Percentiles rank a stretch among this genome's conserved stretches.
These are phyloP conservation scores for Euphorbia schlechtendalii DNA, from an alignment of 441 rosid species.

Conservation along the genomic window DNA sequence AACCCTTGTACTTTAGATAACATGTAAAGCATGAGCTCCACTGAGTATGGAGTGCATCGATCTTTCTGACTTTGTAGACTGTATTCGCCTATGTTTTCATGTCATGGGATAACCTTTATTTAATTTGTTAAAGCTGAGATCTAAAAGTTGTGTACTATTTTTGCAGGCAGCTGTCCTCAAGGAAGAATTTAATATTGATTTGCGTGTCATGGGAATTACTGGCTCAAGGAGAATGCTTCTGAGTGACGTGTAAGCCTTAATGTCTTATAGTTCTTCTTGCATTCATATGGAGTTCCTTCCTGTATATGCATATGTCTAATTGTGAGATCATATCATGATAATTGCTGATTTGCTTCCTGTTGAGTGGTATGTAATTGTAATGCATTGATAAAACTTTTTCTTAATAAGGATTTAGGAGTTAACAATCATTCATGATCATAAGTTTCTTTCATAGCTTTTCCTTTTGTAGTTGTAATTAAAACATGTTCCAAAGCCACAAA, in stretches of 20 bases:
- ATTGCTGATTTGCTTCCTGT: conserved; percentile 1
- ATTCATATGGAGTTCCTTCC: conserved; percentile 1
- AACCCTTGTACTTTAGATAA: not conserved
- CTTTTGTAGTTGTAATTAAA: not conserved
- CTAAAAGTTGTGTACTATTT: conserved; percentile 5
- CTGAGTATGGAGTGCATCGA: not conserved
- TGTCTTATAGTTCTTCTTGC: too few relatives aligned
- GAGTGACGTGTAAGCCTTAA: conserved; percentile 90
- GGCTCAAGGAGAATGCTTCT: conserved; percentile 72
- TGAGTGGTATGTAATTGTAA: too few relatives aligned
- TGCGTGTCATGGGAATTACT: conserved; percentile 89
- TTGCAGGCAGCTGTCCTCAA: conserved; percentile 77
- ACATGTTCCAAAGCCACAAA: not conserved
- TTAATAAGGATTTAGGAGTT: not conserved
- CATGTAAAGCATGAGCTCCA: not conserved
- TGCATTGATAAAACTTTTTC: too few relatives aligned
- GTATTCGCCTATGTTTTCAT: not conserved
- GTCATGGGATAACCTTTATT: not conserved
- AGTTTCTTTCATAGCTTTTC: not conserved
- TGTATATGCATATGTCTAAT: not conserved
- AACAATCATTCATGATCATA: conserved; percentile 1
- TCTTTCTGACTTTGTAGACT: not conserved
- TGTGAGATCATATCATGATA: not conserved
- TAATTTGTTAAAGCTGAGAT: not conserved
- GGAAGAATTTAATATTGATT: conserved; percentile 85